Conservation (phyloP, 1,139 yeast genomes). For the Yamadazyma kanchanaburiensis region DNA sequence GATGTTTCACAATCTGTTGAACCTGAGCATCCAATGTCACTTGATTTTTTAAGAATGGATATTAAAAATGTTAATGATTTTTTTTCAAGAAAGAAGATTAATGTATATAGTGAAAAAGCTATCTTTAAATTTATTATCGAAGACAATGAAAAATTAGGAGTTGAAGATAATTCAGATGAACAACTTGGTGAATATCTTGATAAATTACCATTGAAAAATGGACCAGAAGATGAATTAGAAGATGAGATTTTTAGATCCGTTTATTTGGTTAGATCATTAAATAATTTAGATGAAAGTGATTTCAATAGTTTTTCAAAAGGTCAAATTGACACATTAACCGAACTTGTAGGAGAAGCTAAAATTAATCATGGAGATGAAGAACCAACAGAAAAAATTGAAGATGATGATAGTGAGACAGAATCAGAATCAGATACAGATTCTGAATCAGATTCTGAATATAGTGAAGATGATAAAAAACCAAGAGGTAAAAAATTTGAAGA, state of each 20-base stretch:
- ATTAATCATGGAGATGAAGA: conserved; percentile 12
- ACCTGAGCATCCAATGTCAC: conserved; percentile 96
- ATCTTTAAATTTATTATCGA: conserved; percentile 71
- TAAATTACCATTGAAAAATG: conserved; percentile 50
- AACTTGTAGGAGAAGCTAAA: conserved; percentile 26
- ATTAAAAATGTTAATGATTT: conserved; percentile 92
- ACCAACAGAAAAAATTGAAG: conserved; percentile 26
- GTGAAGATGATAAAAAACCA: conserved; percentile 15
- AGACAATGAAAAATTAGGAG: conserved; percentile 33
- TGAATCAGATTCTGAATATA: conserved; percentile 11
- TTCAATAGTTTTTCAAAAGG: conserved; percentile 80
- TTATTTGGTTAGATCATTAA: conserved; percentile 75
- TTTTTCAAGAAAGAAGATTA: conserved; percentile 67
- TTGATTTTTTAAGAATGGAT: conserved; percentile 95
- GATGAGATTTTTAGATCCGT: conserved; percentile 88
- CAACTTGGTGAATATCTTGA: conserved; percentile 36
- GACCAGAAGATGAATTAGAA: conserved; percentile 50
- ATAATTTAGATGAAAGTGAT: conserved; percentile 81
- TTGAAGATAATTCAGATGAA: conserved; percentile 40
- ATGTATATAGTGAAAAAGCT: conserved; percentile 75
- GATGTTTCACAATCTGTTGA: conserved; percentile 98
- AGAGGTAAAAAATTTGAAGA: conserved; percentile 81
- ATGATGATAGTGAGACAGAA: conserved; percentile 28
- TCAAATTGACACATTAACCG: conserved; percentile 71
- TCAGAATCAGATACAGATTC: conserved; percentile 26